These are phyloP conservation scores for Neoarthrinium moseri DNA, from an alignment of 2,329 filamentous ascomycete genomes.

Conservation along the genomic window DNA sequence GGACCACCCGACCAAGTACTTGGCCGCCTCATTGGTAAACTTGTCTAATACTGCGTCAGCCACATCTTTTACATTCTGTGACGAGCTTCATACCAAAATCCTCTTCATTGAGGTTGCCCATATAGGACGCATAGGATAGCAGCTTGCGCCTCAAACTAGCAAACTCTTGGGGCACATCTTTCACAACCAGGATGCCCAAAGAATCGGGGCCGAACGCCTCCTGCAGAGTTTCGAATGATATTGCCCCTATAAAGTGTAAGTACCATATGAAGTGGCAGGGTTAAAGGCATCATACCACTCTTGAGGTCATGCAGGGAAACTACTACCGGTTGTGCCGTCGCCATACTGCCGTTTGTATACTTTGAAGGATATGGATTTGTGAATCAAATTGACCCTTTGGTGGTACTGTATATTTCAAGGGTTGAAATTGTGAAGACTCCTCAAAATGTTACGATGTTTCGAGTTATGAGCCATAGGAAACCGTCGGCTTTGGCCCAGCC, in stretches of 20 bases:
- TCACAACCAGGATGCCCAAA: slow-evolving; percentile 90
- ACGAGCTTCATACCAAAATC: slow-evolving; percentile 60
- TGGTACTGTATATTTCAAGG: no score
- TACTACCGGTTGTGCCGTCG: slow-evolving; percentile 54
- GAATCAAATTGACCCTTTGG: not conserved
- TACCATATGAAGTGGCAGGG: not conserved
- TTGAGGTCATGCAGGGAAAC: slow-evolving; percentile 62
- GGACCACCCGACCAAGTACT: slow-evolving; percentile 74
- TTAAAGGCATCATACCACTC: slow-evolving; percentile 42
- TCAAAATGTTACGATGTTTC: not conserved
- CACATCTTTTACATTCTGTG: no score
- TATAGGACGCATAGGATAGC: slow-evolving; percentile 84
- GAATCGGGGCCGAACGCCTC: slow-evolving; percentile 88
- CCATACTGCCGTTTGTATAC: slow-evolving; percentile 31
- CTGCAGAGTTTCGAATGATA: slow-evolving; percentile 68
- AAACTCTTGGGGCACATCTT: slow-evolving; percentile 75
- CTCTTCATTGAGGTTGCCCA: slow-evolving; percentile 73
- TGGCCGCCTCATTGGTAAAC: slow-evolving; percentile 58
- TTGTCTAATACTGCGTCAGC: slow-evolving; percentile 36
- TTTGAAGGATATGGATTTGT: not conserved
- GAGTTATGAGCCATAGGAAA: slow-evolving; percentile 20
- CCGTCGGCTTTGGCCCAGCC: slow-evolving; percentile 21
- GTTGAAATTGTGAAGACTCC: no score
- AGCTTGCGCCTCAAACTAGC: slow-evolving; percentile 68
- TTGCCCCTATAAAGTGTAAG: slow-evolving; percentile 47